phyloP scores from a whole-genome alignment of 1,284 basidiomycete genomes.

The Ustilago hordei region DNA sequence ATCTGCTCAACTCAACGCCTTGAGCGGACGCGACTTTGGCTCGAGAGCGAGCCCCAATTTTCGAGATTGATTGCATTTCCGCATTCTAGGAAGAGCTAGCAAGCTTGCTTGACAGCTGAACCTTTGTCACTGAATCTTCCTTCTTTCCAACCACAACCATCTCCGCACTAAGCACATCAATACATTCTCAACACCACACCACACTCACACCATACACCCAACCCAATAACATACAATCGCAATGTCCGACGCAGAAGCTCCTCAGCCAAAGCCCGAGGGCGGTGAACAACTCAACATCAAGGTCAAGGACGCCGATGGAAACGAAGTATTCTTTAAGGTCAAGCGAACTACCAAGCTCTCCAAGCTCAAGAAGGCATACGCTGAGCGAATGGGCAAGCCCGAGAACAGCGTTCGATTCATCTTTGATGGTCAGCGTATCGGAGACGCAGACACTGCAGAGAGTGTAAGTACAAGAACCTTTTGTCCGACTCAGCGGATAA shows the following conservation, averaged over 20 bases:
- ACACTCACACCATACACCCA: background rate
- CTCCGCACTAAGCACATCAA: background rate
- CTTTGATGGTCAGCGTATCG: constrained; percentile 67
- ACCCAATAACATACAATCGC: background rate
- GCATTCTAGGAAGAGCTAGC: constrained; percentile 7
- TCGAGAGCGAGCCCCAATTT: background rate
- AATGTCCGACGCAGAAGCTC: constrained; percentile 63
- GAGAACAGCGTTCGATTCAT: constrained; percentile 68
- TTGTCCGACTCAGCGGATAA: background rate
- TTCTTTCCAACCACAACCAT: constrained; percentile 20
- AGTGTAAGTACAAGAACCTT: constrained; percentile 52
- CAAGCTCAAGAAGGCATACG: constrained; percentile 93
- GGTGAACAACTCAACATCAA: constrained; percentile 69
- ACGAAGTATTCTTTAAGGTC: constrained; percentile 98
- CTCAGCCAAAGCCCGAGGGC: constrained; percentile 64
- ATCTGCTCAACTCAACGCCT: background rate
- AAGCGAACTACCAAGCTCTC: constrained; percentile 91
- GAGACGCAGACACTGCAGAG: constrained; percentile 67
- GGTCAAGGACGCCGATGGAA: constrained; percentile 73
- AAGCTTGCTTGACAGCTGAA: constrained; percentile 7
- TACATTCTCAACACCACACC: background rate
- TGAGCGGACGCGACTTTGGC: constrained; percentile 9
- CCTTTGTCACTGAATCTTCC: background rate
- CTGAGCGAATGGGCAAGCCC: constrained; percentile 87
- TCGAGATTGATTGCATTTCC: background rate